Conservation (phyloP, 768 basidiomycete species). For the Amylocystis lapponica region DNA sequence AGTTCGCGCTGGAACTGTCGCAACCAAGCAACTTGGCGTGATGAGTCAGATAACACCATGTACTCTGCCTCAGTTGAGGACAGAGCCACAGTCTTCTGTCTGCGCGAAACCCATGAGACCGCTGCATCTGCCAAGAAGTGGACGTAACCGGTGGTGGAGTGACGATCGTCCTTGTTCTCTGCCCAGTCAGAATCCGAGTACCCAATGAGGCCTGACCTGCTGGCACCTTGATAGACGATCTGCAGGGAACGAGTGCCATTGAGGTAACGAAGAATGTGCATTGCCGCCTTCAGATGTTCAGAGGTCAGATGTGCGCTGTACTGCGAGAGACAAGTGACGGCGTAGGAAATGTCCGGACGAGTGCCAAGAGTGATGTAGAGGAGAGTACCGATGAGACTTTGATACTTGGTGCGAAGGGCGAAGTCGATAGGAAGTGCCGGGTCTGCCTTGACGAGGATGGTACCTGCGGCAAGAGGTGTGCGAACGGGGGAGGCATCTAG, state of each 20-base stretch:
- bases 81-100: slow-evolving; percentile 21
- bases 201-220: slow-evolving; percentile 7
- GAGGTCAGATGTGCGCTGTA: slow-evolving; percentile 23
- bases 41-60: slow-evolving; percentile 24
- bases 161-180: slow-evolving; percentile 17
- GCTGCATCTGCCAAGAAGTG: slow-evolving; percentile 26
- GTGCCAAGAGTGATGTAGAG: slow-evolving; percentile 26
- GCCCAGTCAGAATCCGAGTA: slow-evolving; percentile 32
- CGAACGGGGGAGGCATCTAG: slow-evolving; percentile 11
- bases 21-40: slow-evolving; percentile 20
- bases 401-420: not conserved
- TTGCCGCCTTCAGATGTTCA: slow-evolving; percentile 25
- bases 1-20: slow-evolving; percentile 8
- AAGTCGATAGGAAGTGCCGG: slow-evolving; percentile 9
- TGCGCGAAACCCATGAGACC: slow-evolving; percentile 24
- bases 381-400: slow-evolving; percentile 15
- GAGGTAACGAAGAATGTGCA: slow-evolving; percentile 29
- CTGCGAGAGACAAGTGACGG: slow-evolving; percentile 25
- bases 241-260: slow-evolving; percentile 20
- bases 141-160: slow-evolving; percentile 31
- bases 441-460: slow-evolving; percentile 5
- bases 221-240: slow-evolving; percentile 14
- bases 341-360: slow-evolving; percentile 29
- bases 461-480: slow-evolving; percentile 18
- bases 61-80: slow-evolving; percentile 36